Evolutionary conservation across 192 early-diverging fungal species (phyloP).

Genomic region (Backusella psychrophila): DNA sequence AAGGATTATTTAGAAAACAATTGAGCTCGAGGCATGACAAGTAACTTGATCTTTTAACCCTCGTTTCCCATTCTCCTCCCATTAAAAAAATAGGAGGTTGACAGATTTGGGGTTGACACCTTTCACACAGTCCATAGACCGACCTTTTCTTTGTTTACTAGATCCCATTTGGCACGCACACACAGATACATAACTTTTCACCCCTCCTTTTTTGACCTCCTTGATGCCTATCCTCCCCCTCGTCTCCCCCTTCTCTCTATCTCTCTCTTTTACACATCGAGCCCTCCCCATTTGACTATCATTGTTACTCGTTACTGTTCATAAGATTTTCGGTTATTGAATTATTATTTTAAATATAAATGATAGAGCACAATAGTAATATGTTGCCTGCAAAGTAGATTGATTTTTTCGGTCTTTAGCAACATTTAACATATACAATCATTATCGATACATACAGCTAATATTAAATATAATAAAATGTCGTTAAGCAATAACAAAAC

Average conservation of each 20-base stretch:
- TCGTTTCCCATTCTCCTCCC: neutral
- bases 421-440: neutral
- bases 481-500: neutral
- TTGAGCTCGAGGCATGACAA: neutral
- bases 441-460: neutral
- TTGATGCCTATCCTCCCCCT: neutral
- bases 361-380: no score
- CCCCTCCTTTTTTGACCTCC: neutral
- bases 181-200: neutral
- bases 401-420: no score
- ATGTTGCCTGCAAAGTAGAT: no score
- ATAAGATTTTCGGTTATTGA: no score
- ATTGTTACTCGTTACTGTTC: neutral
- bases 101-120: conserved; percentile 1
- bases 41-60: conserved; percentile 1
- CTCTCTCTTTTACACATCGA: neutral
- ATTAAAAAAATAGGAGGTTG: conserved; percentile 4
- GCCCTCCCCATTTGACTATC: neutral
- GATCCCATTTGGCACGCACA: neutral
- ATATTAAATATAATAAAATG: neutral
- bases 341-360: no score
- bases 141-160: conserved; percentile 1
- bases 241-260: neutral
- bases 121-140: neutral
- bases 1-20: neutral